These are phyloP conservation scores for Hericium rajendrae DNA, from an alignment of 768 basidiomycete species.

Conservation along the genomic window DNA sequence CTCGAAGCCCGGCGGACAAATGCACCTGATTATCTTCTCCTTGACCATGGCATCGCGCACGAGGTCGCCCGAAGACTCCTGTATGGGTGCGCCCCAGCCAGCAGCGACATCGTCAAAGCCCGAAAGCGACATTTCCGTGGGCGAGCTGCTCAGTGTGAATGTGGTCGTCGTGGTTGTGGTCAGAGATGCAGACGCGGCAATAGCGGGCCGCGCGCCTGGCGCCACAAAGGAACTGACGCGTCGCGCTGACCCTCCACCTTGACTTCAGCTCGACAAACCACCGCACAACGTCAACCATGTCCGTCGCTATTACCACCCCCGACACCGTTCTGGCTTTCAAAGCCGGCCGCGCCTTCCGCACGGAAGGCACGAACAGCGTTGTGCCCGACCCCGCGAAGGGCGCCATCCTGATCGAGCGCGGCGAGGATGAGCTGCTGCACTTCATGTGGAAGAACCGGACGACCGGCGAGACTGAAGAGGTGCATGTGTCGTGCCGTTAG, in stretches of 20 bases:
- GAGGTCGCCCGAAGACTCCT: constrained; percentile 43
- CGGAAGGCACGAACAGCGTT: constrained; percentile 56
- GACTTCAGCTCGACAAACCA: background rate
- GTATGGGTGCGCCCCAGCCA: constrained; percentile 18
- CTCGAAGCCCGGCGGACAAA: background rate
- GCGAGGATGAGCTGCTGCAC: constrained; percentile 69
- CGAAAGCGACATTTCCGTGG: background rate
- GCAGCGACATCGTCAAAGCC: constrained; percentile 11
- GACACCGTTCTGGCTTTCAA: constrained; percentile 37
- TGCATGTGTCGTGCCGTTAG: constrained; percentile 16
- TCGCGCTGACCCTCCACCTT: background rate
- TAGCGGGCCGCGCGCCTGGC: background rate
- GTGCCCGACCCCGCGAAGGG: constrained; percentile 65
- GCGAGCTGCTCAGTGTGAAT: background rate
- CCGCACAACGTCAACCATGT: background rate
- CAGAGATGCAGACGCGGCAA: background rate
- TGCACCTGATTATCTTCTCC: constrained; percentile 70
- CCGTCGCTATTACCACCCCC: background rate
- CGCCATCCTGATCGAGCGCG: constrained; percentile 55
- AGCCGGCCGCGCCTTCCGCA: constrained; percentile 68
- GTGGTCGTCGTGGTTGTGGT: background rate
- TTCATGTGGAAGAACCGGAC: constrained; percentile 73
- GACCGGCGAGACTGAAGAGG: constrained; percentile 55
- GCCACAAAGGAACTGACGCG: constrained; percentile 3
- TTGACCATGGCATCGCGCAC: constrained; percentile 71